Evolutionary conservation across 345 rosid genomes (phyloP), one percentile per base, ranked within the genome.

Genomic region (Gossypium rotundifolium): DNA sequence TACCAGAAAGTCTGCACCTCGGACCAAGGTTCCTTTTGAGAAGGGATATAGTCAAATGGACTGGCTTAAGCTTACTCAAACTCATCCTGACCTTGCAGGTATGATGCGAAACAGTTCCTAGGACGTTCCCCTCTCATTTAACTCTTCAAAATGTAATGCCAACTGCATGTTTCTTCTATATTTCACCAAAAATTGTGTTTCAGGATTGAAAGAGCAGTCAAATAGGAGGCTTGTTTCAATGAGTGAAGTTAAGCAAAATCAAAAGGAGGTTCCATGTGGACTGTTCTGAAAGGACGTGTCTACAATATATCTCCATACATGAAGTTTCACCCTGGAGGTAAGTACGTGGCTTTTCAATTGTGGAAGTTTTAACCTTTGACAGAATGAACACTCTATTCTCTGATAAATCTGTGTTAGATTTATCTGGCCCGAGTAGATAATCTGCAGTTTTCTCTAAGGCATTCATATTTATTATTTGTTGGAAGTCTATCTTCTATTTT

Each of bases 271-370:
- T 88, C 92, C 5, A 91, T 90, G 97, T 93, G 98, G 99, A 91
- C 96, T 65, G 94, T 93, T 72, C 76, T 95, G 66, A 91, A 91
- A 85, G 96, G 99, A 14, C 89, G 84, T 1, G 97, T 90, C 1
- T 93, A 95, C 80, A 91, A 95, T 89, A 74, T 95, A 77, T 74
- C 90, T 3, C 99, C 99, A 33, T 93, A 89, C 78, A 88, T 91
- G 98, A 95, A 90, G 67, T 95, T 93, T 78, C 99, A 91, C 84
- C 98, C 97, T 0, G 97, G 97, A 85, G 97, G 96, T 88, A 81
- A 42, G 79, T 4, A 9, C 53, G 16, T 68, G 52, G 27, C 20
- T 22, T 76, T 54, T 23, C 72, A 33, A 67, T 65, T 38, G 74
- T n/a, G 49, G 67, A 38, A 68, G 53, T 71, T 74, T 53, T 59